Conservation (phyloP, 2,329 filamentous ascomycete species). For the Hypoxylon sp. region DNA sequence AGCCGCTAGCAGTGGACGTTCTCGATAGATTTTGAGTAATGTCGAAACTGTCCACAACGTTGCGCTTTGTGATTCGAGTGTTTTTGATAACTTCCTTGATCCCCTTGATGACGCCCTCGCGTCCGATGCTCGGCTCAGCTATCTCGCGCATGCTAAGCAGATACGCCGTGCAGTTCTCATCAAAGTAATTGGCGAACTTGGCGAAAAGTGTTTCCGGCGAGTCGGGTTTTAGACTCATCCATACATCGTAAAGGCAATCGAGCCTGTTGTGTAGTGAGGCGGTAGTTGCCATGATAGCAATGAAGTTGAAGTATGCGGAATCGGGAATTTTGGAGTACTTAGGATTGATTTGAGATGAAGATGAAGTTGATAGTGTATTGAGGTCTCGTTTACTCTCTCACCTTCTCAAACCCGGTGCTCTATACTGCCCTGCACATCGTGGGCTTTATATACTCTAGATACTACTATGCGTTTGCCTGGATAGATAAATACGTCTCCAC, state of each 20-base stretch:
- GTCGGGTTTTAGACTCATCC: conserved; percentile 7
- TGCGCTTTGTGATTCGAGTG: conserved; percentile 21
- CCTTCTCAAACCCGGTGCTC: background rate
- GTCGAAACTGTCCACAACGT: conserved; percentile 26
- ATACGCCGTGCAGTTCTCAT: conserved; percentile 22
- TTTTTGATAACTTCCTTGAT: conserved; percentile 26
- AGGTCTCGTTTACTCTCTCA: no score
- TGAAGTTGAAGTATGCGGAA: background rate
- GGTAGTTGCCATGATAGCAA: background rate
- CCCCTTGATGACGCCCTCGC: conserved; percentile 20
- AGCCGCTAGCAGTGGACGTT: background rate
- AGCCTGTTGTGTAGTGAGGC: conserved; percentile 20
- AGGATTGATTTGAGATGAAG: background rate
- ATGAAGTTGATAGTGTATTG: background rate
- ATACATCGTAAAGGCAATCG: conserved; percentile 24
- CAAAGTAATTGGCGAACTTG: conserved; percentile 24
- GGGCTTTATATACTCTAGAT: background rate
- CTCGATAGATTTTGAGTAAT: background rate
- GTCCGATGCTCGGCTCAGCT: conserved; percentile 15
- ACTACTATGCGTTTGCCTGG: background rate
- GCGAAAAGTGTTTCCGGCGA: conserved; percentile 16
- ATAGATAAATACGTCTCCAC: background rate
- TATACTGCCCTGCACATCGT: background rate
- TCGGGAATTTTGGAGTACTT: background rate
- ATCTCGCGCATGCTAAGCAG: conserved; percentile 32